These are phyloP conservation scores for Russula compacta DNA, from an alignment of 768 basidiomycete species.

Conservation along the genomic window DNA sequence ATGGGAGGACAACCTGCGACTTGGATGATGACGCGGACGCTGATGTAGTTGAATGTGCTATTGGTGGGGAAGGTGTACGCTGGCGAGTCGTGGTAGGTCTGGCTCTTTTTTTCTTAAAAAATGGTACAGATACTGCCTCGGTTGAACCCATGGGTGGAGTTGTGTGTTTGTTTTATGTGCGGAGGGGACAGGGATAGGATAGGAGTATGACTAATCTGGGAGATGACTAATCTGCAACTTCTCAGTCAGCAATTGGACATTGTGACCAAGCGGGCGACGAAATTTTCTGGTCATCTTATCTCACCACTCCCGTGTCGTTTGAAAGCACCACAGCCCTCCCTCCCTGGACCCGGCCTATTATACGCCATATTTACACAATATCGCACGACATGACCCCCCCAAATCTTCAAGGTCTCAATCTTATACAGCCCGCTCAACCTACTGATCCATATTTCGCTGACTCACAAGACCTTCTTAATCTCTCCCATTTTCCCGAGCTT, in stretches of 20 bases:
- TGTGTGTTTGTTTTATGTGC: background rate
- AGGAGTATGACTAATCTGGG: background rate
- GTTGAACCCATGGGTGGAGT: constrained; percentile 26
- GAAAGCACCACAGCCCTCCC: background rate
- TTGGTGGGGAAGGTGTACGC: constrained; percentile 59
- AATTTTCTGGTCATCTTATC: background rate
- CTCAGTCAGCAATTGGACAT: background rate
- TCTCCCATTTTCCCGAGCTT: constrained; percentile 63
- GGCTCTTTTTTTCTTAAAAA: constrained; percentile 82
- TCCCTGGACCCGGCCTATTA: background rate
- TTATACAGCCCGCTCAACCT: constrained; percentile 49
- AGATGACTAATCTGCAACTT: background rate
- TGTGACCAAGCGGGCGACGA: background rate
- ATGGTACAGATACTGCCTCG: constrained; percentile 51
- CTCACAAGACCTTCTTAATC: constrained; percentile 49
- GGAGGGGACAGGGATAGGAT: background rate
- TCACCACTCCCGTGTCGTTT: background rate
- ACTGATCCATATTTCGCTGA: constrained; percentile 30
- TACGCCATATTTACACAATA: background rate
- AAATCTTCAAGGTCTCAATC: constrained; percentile 70
- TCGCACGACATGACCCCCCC: constrained; percentile 45
- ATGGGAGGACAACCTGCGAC: constrained; percentile 72
- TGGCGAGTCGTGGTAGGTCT: constrained; percentile 71
- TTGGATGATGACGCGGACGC: constrained; percentile 33
- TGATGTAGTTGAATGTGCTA: constrained; percentile 52